A percentile compares a stretch with the other conserved stretches of the same genome.
phyloP scores from a whole-genome alignment of 257 asterid genomes.

The Cruciata laevipes region DNA sequence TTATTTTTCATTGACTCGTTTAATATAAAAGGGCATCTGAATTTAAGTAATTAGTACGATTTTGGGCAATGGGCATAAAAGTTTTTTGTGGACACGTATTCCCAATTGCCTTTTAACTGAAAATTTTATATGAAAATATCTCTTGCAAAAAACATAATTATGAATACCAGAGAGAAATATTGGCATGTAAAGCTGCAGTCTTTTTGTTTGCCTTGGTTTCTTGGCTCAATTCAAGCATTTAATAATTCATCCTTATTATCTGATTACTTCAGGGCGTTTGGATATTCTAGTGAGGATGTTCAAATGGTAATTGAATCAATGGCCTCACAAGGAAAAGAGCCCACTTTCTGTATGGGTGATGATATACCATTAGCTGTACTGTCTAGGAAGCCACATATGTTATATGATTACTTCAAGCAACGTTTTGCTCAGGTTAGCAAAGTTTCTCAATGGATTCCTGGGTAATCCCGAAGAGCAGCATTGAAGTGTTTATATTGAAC shows the following conservation, averaged over 20 bases:
- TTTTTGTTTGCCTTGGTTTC: neutral
- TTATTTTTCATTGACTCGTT: neutral
- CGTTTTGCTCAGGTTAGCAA: slow-evolving; percentile 89
- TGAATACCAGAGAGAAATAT: neutral
- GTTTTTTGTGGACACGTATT: neutral
- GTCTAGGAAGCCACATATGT: slow-evolving; percentile 82
- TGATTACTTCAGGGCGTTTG: slow-evolving; percentile 65
- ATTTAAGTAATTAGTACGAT: neutral
- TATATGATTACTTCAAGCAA: slow-evolving; percentile 93
- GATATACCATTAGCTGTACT: slow-evolving; percentile 94
- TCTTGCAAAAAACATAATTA: neutral
- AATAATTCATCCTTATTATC: slow-evolving; percentile 14
- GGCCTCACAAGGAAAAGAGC: slow-evolving; percentile 99
- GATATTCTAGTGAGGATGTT: slow-evolving; percentile 99
- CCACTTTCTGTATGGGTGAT: slow-evolving; percentile 99
- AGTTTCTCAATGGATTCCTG: slow-evolving; percentile 8
- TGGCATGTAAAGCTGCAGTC: neutral
- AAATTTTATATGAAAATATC: neutral
- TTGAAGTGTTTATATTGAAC: neutral
- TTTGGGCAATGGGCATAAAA: neutral
- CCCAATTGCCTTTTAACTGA: neutral
- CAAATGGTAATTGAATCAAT: slow-evolving; percentile 98
- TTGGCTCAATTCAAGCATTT: slow-evolving; percentile 2
- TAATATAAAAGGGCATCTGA: neutral
- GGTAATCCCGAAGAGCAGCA: neutral